A percentile compares a stretch with the other conserved stretches of the same genome.
Conservation (phyloP, 1,284 basidiomycete species). For the Fomitopsis schrenkii region DNA sequence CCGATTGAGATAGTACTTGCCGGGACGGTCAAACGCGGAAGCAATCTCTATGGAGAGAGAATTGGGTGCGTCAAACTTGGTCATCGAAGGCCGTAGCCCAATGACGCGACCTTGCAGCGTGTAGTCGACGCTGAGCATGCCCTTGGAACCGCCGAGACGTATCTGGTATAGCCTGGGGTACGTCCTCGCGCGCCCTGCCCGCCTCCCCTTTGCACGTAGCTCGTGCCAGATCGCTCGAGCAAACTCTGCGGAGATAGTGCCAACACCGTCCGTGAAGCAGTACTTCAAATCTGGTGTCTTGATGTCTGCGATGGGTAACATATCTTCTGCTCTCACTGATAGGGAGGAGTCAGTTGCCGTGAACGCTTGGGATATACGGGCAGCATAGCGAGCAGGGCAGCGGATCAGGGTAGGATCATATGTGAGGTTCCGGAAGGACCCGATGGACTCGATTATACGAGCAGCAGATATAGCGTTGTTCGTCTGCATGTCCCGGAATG, state of each 20-base stretch:
- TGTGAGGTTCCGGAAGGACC: constrained; percentile 43
- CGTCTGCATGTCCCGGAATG: constrained; percentile 32
- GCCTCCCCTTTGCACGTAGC: constrained; percentile 36
- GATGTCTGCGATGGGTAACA: constrained; percentile 45
- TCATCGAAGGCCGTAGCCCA: constrained; percentile 67
- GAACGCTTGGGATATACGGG: constrained; percentile 69
- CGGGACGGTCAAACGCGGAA: constrained; percentile 55
- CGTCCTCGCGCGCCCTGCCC: constrained; percentile 29
- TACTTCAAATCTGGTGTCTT: constrained; percentile 25
- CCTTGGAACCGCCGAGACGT: constrained; percentile 60
- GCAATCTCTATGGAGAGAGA: constrained; percentile 66
- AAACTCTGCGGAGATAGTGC: constrained; percentile 58
- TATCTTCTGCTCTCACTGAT: constrained; percentile 47
- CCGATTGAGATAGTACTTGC: constrained; percentile 57
- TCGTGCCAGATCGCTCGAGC: constrained; percentile 46
- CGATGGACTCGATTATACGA: constrained; percentile 48
- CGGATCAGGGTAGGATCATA: constrained; percentile 44
- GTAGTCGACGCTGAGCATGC: constrained; percentile 64
- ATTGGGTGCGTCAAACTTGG: constrained; percentile 61
- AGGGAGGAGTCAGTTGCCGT: constrained; percentile 65
- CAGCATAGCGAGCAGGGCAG: constrained; percentile 68
- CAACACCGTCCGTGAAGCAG: constrained; percentile 68
- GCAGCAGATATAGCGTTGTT: constrained; percentile 31
- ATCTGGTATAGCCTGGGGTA: constrained; percentile 54
- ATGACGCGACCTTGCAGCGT: constrained; percentile 51